phyloP scores from a whole-genome alignment of 1,139 yeast genomes.

The Yamadazyma epiphylla region DNA sequence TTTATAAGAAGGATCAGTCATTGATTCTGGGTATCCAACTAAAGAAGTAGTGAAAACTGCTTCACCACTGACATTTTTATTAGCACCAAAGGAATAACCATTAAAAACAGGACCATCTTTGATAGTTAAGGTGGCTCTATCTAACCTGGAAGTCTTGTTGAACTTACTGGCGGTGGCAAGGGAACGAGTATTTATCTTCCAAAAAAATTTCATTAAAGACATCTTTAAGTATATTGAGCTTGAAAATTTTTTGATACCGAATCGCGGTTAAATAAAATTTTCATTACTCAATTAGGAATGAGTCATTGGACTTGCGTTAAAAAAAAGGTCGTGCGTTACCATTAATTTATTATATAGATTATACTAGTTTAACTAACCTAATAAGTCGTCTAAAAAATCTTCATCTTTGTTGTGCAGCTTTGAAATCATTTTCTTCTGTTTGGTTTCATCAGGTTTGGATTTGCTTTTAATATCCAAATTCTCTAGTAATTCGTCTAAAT shows the following conservation, averaged over 20 bases:
- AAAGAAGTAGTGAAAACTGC: conserved; percentile 96
- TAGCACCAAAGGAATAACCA: conserved; percentile 94
- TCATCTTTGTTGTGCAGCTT: conserved; percentile 8
- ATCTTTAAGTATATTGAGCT: neutral
- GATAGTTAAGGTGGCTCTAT: conserved; percentile 86
- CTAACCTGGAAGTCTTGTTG: conserved; percentile 45
- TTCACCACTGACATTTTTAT: conserved; percentile 88
- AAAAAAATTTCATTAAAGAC: conserved; percentile 3
- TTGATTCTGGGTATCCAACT: conserved; percentile 97
- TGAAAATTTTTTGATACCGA: conserved; percentile 23
- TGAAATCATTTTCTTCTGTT: neutral
- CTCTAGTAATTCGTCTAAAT: conserved; percentile 14
- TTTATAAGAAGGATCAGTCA: conserved; percentile 96
- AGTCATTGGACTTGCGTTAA: conserved; percentile 11
- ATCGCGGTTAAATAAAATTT: conserved; percentile 37
- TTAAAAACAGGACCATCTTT: conserved; percentile 91
- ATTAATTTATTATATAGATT: no score
- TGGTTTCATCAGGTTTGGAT: no score
- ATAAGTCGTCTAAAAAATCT: conserved; percentile 18
- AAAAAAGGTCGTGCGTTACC: neutral
- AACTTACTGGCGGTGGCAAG: conserved; percentile 41
- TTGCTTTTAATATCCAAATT: no score
- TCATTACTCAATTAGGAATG: conserved; percentile 31
- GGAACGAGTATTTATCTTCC: conserved; percentile 12
- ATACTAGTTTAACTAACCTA: conserved; percentile 9